Evolutionary conservation across 768 basidiomycete genomes (phyloP).

Genomic region (Lactarius quietus): DNA sequence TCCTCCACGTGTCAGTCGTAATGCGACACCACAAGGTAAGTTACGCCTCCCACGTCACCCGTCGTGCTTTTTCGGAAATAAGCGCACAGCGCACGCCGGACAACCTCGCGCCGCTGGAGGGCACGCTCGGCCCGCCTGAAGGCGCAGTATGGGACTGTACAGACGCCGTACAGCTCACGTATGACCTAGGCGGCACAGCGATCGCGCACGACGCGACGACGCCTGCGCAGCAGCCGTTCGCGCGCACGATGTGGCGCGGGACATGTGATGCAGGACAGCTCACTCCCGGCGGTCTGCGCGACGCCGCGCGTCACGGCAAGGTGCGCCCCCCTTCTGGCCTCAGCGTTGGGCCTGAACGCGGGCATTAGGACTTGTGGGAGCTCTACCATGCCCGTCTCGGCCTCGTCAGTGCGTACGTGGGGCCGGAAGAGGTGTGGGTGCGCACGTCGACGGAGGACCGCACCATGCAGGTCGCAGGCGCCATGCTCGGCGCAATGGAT

Average conservation of each 20-base stretch:
- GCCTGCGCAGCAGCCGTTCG: slow-evolving; percentile 44
- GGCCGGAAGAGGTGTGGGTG: slow-evolving; percentile 39
- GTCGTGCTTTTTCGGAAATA: too few relatives aligned
- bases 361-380: slow-evolving; percentile 43
- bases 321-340: slow-evolving; percentile 30
- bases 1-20: slow-evolving; percentile 43
- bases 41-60: too few relatives aligned
- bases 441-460: slow-evolving; percentile 45
- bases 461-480: slow-evolving; percentile 47
- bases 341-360: not conserved
- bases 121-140: slow-evolving; percentile 35
- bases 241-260: slow-evolving; percentile 44
- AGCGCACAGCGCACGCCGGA: slow-evolving; percentile 45
- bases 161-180: slow-evolving; percentile 38
- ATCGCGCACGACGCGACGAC: slow-evolving; percentile 41
- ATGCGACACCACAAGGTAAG: slow-evolving; percentile 47
- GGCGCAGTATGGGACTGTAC: slow-evolving; percentile 42
- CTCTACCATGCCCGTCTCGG: slow-evolving; percentile 39
- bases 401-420: slow-evolving; percentile 38
- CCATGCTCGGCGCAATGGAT: slow-evolving; percentile 47
- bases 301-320: slow-evolving; percentile 43
- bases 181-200: slow-evolving; percentile 36
- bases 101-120: slow-evolving; percentile 46
- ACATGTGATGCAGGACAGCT: slow-evolving; percentile 48
- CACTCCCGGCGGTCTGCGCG: slow-evolving; percentile 42